Evolutionary conservation across 768 basidiomycete genomes (phyloP), one percentile per base, ranked within the genome.

Genomic region (Lepiota subincarnata): DNA sequence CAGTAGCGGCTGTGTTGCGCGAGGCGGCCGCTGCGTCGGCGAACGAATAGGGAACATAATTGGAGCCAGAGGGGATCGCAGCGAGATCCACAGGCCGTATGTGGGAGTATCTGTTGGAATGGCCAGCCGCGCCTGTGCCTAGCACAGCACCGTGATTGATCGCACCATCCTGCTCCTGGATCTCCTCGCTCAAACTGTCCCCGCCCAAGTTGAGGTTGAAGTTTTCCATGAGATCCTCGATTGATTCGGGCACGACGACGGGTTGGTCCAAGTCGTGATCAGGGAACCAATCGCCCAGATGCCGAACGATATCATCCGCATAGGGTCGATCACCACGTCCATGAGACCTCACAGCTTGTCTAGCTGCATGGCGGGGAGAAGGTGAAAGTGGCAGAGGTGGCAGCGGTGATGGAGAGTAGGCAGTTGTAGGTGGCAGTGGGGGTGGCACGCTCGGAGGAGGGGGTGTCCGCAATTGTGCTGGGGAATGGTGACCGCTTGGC

Each of bases 251-350:
- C 53, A 88, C 81, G 48, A 89, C 81, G 56, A 96, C 79, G 0
- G 89, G 87, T 62, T 88, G 84, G 64, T 97, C 92, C 47, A 97
- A 80, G 63, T 96, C 85, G 64, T 92, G 87, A 52, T 85, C 78
- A 13, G 93, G 93, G 74, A 98, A 98, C 70, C 86, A 96, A 36
- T 80, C 79, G 54, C 92, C 83, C 13, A 98, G 73, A 51, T 87
- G 76, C 35, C 90, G 81, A 63, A 89, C 86, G 31, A 97, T 86
- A 53, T 86, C 84, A 62, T 90, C 87, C 2, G 87, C 77, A 45
- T 78, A 76, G 6, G 92, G 92, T 60, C 90, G 83, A 61, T 65
- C 59, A 79, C 81, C 63, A 39, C 4, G 11, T n/a, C 8, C 19
- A n/a, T 48, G 35, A 4, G 43, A 24, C 6, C 13, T 40, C 11